Base-by-base conservation (phyloP, 176 grass and related monocot species). In the Juncus effusus region DNA sequence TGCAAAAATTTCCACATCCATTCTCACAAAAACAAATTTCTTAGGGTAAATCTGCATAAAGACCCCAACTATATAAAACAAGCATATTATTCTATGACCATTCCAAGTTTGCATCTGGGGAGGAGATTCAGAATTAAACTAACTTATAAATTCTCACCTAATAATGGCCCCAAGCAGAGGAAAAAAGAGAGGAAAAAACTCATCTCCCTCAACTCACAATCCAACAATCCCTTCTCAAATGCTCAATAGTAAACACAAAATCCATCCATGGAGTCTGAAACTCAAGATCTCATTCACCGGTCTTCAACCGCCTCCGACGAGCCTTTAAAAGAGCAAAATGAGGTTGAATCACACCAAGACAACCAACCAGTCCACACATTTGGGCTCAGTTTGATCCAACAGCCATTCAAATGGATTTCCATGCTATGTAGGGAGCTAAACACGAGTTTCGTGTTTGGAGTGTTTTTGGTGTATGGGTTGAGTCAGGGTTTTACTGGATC, bases 391-490 rank as follows among this genome's bases (percentile, higher is more conserved):
- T 3, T 74, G 14, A 54, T 61, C 13, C 56, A 80, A 42, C 61
- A 90, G 69, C 91, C 87, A 5, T 62, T 87, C 62, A 69, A 44
- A 71, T 96, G 91, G 91, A 15, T 96, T 7, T 41, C 72, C 67
- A 96, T 96, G 91, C 86, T 96, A 42, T 85, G 78, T 83, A 83
- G 72, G 76, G 91, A 96, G 73, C 76, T 96, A 63, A 88, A 83
- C 68, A 68, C 68, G 60, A 96, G 83, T 59, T 90, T 90, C 41
- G 77, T 96, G 44, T 61, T 78, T 35, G 91, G 91, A 36, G 81
- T 96, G 56, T 84, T 90, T 60, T 77, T 96, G 64, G 91, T 96
- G n/a, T 90, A 85, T 61, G 91, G 91, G 4, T 78, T 96, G 6
- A 90, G 74, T 81, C 81, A 96, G 72, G 87, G 91, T 5, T 96